phyloP scores from a whole-genome alignment of 441 rosid species.

The Kokia cookei region DNA sequence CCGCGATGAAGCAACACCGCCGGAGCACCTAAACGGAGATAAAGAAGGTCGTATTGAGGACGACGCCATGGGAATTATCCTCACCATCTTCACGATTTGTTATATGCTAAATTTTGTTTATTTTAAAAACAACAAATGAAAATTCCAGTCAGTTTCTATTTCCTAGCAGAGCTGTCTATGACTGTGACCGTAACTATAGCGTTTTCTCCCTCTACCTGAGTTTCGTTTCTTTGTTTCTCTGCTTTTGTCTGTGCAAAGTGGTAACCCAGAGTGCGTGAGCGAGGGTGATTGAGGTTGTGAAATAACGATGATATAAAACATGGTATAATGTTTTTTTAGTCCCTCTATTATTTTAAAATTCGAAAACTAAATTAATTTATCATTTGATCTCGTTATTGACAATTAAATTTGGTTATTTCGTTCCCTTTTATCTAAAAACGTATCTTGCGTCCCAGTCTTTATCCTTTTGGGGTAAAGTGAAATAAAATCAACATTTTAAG shows the following conservation, averaged over 20 bases:
- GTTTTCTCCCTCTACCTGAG: neutral
- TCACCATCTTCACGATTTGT: slow-evolving; percentile 29
- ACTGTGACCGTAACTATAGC: neutral
- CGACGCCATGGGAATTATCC: slow-evolving; percentile 69
- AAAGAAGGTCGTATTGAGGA: slow-evolving; percentile 69
- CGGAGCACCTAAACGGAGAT: slow-evolving; percentile 33
- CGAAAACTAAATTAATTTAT: too few relatives aligned
- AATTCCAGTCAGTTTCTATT: neutral
- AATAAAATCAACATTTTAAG: too few relatives aligned
- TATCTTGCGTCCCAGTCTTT: too few relatives aligned
- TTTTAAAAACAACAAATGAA: neutral
- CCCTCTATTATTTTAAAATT: too few relatives aligned
- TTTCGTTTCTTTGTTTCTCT: neutral
- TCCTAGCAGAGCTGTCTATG: neutral
- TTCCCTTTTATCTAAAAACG: too few relatives aligned
- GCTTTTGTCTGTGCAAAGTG: neutral
- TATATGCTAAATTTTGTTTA: neutral
- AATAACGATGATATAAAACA: neutral
- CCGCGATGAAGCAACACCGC: slow-evolving; percentile 21
- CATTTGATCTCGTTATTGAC: too few relatives aligned
- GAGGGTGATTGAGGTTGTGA: neutral
- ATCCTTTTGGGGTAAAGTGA: too few relatives aligned
- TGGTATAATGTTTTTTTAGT: too few relatives aligned
- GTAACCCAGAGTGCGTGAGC: neutral
- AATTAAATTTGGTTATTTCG: too few relatives aligned